A percentile compares a stretch with the other conserved stretches of the same genome.
Conservation (phyloP, 306 rosid genomes). For the Ochetophila trinervis region DNA sequence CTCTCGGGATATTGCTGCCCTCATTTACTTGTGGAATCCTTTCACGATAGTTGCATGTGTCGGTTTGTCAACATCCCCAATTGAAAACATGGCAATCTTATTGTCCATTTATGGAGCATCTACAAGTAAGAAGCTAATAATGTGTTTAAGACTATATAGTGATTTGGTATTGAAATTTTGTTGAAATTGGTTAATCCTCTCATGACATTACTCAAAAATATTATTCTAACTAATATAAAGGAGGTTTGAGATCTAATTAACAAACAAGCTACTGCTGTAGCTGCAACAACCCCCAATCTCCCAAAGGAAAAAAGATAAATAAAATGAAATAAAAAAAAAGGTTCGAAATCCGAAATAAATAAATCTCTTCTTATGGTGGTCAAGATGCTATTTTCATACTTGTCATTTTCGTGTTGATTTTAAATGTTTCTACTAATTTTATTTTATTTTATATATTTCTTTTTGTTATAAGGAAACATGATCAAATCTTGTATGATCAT, state of each 20-base stretch:
- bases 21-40: conserved; percentile 57
- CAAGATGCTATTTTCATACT: too few species aligned
- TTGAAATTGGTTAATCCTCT: not conserved
- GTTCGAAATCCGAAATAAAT: too few species aligned
- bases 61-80: conserved; percentile 56
- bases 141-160: conserved; percentile 2
- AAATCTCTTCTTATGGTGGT: too few species aligned
- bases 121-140: conserved; percentile 32
- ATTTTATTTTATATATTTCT: not conserved
- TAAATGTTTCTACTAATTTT: too few species aligned
- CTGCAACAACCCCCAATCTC: not conserved
- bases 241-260: too few species aligned
- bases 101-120: conserved; percentile 51
- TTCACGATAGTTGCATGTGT: conserved; percentile 54
- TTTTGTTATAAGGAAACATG: not conserved
- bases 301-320: too few species aligned
- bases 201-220: not conserved
- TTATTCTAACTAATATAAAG: too few species aligned
- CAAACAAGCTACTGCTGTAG: not conserved
- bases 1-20: conserved; percentile 55
- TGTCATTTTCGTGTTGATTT: too few species aligned
- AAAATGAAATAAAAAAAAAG: too few species aligned
- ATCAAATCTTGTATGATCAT: too few species aligned
- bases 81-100: conserved; percentile 45
- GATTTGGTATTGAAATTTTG: not conserved